Evolutionary conservation across 257 asterid genomes (phyloP).

Genomic region (Lavandula angustifolia): DNA sequence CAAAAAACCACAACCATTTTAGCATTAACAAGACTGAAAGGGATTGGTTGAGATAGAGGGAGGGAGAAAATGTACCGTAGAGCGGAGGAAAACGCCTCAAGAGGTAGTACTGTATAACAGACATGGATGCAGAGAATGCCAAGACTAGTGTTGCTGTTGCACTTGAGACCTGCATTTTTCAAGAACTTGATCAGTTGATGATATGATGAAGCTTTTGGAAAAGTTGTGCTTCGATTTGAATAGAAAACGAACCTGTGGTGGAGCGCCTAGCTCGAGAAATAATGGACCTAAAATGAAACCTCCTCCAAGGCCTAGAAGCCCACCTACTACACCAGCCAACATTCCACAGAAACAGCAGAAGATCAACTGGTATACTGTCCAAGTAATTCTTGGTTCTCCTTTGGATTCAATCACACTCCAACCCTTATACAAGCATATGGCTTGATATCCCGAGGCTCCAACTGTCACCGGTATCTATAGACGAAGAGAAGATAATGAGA

Average conservation of each 20-base stretch:
- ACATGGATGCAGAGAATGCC: conserved; percentile 66
- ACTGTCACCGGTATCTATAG: conserved; percentile 56
- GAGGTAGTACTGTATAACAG: conserved; percentile 60
- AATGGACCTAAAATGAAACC: conserved; percentile 68
- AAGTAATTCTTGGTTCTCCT: conserved; percentile 41
- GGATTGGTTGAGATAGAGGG: not conserved
- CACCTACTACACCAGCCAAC: conserved; percentile 63
- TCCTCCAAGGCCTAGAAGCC: conserved; percentile 70
- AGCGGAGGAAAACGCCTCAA: conserved; percentile 55
- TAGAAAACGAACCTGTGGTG: conserved; percentile 53
- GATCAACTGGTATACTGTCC: conserved; percentile 52
- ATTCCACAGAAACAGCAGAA: conserved; percentile 55
- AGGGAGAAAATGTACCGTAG: conserved; percentile 40
- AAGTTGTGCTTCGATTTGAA: not conserved
- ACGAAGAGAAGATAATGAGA: conserved; percentile 14
- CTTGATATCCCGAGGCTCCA: conserved; percentile 59
- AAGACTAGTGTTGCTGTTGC: conserved; percentile 60
- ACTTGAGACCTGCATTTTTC: conserved; percentile 50
- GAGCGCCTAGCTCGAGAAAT: conserved; percentile 57
- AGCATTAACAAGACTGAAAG: not conserved
- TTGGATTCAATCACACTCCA: conserved; percentile 45
- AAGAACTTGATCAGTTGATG: conserved; percentile 10
- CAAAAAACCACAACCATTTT: conserved; percentile 11
- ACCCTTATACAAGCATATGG: conserved; percentile 55
- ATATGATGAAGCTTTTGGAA: not conserved